A percentile compares a stretch with the other conserved stretches of the same genome.
Evolutionary conservation across 1,139 yeast genomes (phyloP).

Genomic region (Insectozyma bohioensis): DNA sequence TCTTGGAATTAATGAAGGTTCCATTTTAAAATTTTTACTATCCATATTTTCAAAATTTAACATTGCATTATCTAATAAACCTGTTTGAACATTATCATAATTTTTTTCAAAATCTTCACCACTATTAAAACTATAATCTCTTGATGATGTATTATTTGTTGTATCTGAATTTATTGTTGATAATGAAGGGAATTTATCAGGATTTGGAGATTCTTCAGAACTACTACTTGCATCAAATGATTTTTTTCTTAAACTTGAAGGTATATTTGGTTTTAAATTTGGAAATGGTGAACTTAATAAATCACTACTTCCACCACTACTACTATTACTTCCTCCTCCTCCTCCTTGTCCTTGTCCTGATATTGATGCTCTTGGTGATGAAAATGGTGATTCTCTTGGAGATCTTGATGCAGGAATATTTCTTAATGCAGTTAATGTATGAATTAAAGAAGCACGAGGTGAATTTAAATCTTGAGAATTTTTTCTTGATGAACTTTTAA

Average conservation of each 20-base stretch:
- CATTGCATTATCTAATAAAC: constrained; percentile 28
- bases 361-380: constrained; percentile 50
- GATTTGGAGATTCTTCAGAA: too few relatives aligned
- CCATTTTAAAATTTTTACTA: constrained; percentile 43
- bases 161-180: constrained; percentile 17
- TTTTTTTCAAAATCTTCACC: constrained; percentile 1
- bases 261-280: constrained; percentile 18
- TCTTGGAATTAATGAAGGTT: constrained; percentile 65
- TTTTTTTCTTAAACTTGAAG: constrained; percentile 5
- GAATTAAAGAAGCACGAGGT: constrained; percentile 44
- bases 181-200: constrained; percentile 13
- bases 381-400: constrained; percentile 44
- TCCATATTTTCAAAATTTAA: constrained; percentile 39
- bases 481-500: constrained; percentile 35
- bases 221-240: constrained; percentile 6
- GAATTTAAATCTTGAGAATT: constrained; percentile 39
- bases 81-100: constrained; percentile 5
- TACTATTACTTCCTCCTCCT: too few relatives aligned
- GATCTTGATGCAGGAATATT: constrained; percentile 38
- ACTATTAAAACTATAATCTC: constrained; percentile 9
- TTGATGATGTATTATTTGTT: background rate
- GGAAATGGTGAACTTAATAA: constrained; percentile 22
- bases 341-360: too few relatives aligned
- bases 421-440: constrained; percentile 43
- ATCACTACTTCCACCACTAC: constrained; percentile 16